phyloP scores from a whole-genome alignment of 495 filamentous ascomycete genomes.

The Podospora anserina region DNA sequence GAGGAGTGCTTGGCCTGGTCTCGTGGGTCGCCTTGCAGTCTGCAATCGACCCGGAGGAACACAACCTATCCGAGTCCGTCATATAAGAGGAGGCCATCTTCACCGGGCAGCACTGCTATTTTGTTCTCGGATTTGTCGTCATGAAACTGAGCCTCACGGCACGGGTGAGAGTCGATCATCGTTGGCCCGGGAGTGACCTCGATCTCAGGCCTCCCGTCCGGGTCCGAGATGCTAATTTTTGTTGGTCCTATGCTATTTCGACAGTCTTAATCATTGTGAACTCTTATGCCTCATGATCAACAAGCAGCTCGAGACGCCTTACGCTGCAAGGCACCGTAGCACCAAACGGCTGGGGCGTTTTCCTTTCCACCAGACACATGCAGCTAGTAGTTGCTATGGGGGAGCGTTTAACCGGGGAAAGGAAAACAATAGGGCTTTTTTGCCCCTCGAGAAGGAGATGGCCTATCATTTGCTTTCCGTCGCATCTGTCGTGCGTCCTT shows the following conservation, averaged over 20 bases:
- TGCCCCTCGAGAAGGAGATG: not conserved
- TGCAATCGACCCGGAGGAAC: not conserved
- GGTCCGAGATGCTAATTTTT: not conserved
- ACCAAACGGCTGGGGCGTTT: not conserved
- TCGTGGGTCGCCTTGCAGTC: conserved; percentile 43
- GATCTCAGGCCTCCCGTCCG: not conserved
- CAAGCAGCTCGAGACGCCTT: conserved; percentile 2
- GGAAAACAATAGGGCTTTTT: not conserved
- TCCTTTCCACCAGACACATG: not conserved
- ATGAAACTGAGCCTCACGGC: conserved; percentile 21
- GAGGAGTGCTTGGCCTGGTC: conserved; percentile 26
- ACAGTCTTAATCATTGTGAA: conserved; percentile 3
- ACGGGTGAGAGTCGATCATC: conserved; percentile 12
- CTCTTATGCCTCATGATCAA: conserved; percentile 1
- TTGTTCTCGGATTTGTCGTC: not conserved
- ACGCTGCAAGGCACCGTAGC: conserved; percentile 18
- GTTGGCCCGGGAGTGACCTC: conserved; percentile 8
- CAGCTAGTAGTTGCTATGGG: not conserved
- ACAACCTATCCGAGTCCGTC: not conserved
- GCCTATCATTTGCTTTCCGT: not conserved
- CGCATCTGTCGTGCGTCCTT: not conserved
- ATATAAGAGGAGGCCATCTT: not conserved
- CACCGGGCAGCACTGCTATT: conserved; percentile 16
- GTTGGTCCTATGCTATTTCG: not conserved
- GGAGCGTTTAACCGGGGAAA: not conserved